phyloP scores from a whole-genome alignment of 179 eudicot species.

The Beta corolliflora region DNA sequence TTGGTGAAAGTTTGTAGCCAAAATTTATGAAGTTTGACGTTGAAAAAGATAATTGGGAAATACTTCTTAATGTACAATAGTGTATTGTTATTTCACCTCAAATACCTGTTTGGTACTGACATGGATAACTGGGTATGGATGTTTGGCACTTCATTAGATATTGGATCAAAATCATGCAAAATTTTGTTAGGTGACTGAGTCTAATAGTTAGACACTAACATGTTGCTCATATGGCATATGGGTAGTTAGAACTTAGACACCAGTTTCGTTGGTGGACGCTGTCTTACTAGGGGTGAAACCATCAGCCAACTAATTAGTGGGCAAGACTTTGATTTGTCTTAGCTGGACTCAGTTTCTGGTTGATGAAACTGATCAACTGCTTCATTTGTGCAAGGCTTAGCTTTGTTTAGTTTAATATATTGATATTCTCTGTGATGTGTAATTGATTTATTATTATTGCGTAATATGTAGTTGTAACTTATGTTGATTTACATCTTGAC shows the following conservation, averaged over 20 bases:
- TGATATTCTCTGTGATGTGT: not conserved
- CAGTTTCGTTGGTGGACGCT: not conserved
- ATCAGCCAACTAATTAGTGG: not conserved
- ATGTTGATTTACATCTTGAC: not conserved
- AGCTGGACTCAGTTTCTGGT: not conserved
- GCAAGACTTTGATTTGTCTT: not conserved
- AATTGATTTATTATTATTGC: too few relatives aligned
- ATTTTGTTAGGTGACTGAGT: not conserved
- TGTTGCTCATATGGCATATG: not conserved
- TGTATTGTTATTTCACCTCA: too few relatives aligned
- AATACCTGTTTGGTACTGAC: not conserved
- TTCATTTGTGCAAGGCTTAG: not conserved
- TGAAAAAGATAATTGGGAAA: too few relatives aligned
- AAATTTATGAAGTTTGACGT: too few relatives aligned
- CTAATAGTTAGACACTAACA: too few relatives aligned
- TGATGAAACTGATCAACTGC: not conserved
- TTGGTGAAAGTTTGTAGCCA: too few relatives aligned
- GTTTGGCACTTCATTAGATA: not conserved
- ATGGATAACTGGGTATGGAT: not conserved
- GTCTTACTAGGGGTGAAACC: not conserved
- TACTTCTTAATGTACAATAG: too few relatives aligned
- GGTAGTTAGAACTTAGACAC: not conserved
- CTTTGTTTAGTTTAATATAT: not conserved
- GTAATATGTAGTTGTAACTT: too few relatives aligned
- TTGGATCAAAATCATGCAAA: not conserved